Conservation (phyloP, 805 yeast species). For the Hagleromyces aurorensis region DNA sequence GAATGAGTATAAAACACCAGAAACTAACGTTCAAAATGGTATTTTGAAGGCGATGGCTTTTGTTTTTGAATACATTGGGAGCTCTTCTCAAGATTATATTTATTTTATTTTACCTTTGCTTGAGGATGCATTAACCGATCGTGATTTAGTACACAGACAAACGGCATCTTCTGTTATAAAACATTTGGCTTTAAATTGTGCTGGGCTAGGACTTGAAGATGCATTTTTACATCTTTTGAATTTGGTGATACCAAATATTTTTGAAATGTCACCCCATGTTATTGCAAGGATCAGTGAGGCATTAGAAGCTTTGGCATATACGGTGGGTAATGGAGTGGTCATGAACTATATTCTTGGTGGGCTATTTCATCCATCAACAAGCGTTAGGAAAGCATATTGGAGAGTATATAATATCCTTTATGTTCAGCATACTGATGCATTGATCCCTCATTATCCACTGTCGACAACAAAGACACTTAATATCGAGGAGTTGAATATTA, state of each 20-base stretch:
- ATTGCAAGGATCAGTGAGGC: slow-evolving; percentile 75
- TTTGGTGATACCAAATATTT: slow-evolving; percentile 77
- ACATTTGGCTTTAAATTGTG: slow-evolving; percentile 72
- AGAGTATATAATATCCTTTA: slow-evolving; percentile 69
- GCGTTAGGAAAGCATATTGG: slow-evolving; percentile 84
- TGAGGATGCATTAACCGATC: slow-evolving; percentile 83
- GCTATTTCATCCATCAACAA: slow-evolving; percentile 85
- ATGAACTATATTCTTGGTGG: slow-evolving; percentile 82
- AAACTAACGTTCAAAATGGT: slow-evolving; percentile 90
- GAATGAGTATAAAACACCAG: slow-evolving; percentile 93
- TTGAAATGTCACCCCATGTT: slow-evolving; percentile 94
- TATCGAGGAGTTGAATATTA: slow-evolving; percentile 46
- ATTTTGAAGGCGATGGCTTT: slow-evolving; percentile 85
- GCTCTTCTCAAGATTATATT: slow-evolving; percentile 70
- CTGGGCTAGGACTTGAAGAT: slow-evolving; percentile 70
- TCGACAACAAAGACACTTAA: slow-evolving; percentile 30
- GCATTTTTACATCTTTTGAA: slow-evolving; percentile 79
- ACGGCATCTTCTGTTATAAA: slow-evolving; percentile 85
- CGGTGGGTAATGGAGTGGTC: slow-evolving; percentile 68
- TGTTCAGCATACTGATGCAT: slow-evolving; percentile 59
- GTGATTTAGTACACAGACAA: slow-evolving; percentile 90
- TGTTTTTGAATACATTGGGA: slow-evolving; percentile 86
- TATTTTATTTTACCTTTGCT: slow-evolving; percentile 71
- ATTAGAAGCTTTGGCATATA: slow-evolving; percentile 60
- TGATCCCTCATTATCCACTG: slow-evolving; percentile 78